phyloP scores from a whole-genome alignment of 176 grass and related monocot species.

The Triticum urartu region DNA sequence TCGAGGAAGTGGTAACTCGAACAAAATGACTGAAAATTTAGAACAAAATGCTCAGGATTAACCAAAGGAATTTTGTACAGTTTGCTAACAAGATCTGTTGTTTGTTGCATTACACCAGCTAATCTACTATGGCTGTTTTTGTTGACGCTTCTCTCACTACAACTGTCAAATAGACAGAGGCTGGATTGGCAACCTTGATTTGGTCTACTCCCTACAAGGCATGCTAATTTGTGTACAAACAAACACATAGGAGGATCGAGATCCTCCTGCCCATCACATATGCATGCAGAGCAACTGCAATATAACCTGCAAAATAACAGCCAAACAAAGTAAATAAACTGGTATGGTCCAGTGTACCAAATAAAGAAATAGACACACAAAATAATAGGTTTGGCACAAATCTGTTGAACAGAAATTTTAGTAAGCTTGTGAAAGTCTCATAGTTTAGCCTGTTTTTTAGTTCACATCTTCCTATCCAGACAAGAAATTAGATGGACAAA shows the following conservation, averaged over 20 bases:
- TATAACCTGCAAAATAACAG: neutral
- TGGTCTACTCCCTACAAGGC: neutral
- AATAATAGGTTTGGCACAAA: neutral
- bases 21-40: neutral
- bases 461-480: neutral
- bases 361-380: neutral
- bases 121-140: neutral
- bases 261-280: neutral
- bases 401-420: neutral
- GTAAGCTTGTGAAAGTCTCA: neutral
- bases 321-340: neutral
- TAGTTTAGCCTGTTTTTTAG: neutral
- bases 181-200: conserved; percentile 18
- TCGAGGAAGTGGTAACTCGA: neutral
- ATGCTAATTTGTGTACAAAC: conserved; percentile 19
- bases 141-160: neutral
- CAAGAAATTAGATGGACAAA: conserved; percentile 3
- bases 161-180: conserved; percentile 4
- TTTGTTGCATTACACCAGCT: neutral
- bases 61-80: conserved; percentile 22
- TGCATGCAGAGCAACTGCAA: neutral
- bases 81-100: neutral
- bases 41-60: neutral
- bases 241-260: conserved; percentile 1
- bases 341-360: neutral